Conservation (phyloP, 768 basidiomycete genomes). For the Lactifluus pinguis region DNA sequence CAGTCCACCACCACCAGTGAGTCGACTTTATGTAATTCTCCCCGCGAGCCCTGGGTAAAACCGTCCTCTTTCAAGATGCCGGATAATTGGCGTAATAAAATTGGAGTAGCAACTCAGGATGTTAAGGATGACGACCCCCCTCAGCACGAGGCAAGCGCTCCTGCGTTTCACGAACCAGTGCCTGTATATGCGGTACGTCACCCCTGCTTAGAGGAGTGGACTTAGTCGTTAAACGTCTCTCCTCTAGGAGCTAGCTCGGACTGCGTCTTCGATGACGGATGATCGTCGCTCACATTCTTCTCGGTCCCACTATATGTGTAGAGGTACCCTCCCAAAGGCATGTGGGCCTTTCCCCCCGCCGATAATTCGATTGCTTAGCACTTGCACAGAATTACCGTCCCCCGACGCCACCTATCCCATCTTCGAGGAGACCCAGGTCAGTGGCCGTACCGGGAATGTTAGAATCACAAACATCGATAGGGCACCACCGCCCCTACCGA, state of each 20-base stretch:
- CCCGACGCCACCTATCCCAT: conserved; percentile 27
- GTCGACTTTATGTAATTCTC: background rate
- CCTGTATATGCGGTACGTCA: background rate
- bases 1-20: conserved; percentile 6
- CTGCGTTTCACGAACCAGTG: background rate
- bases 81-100: conserved; percentile 11
- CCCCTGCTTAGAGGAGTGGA: background rate
- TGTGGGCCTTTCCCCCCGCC: background rate
- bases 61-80: conserved; percentile 3
- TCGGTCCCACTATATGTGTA: background rate
- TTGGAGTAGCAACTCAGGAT: conserved; percentile 1
- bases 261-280: conserved; percentile 1
- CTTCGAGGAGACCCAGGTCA: conserved; percentile 12
- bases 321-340: conserved; percentile 8
- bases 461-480: background rate
- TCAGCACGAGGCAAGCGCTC: background rate
- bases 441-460: background rate
- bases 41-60: background rate
- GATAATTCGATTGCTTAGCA: background rate
- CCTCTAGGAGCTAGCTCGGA: background rate
- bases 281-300: background rate
- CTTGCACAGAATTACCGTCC: conserved; percentile 25
- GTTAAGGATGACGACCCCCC: background rate
- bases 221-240: background rate
- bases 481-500: conserved; percentile 4